Evolutionary conservation across 257 asterid genomes (phyloP).

Genomic region (Misopates orontium): DNA sequence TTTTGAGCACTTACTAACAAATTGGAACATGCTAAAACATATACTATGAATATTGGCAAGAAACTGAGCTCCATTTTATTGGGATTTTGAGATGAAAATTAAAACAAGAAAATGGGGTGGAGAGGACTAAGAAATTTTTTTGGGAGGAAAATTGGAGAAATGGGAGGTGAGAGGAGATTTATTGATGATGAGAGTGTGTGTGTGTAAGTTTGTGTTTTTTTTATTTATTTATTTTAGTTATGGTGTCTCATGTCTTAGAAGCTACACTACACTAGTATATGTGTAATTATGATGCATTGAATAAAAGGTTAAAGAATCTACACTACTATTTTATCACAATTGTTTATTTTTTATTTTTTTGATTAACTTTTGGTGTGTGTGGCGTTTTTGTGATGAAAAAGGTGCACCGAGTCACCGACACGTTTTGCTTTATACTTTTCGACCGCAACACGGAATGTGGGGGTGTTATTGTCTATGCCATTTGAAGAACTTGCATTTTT

Average conservation of each 20-base stretch:
- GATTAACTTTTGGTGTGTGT: constrained; percentile 3
- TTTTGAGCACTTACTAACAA: constrained; percentile 21
- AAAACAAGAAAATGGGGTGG: neutral
- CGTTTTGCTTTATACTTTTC: constrained; percentile 23
- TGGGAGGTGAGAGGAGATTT: neutral
- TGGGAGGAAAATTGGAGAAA: constrained; percentile 6
- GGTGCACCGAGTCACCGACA: constrained; percentile 45
- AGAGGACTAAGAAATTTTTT: neutral
- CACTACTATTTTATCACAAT: constrained; percentile 20
- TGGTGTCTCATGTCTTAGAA: constrained; percentile 23
- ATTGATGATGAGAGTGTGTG: constrained; percentile 10
- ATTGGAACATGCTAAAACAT: constrained; percentile 27
- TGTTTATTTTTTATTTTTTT: neutral
- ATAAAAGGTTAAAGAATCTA: constrained; percentile 24
- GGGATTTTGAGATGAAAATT: neutral
- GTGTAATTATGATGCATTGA: constrained; percentile 41
- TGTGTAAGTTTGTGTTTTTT: neutral
- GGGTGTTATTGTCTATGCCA: constrained; percentile 20
- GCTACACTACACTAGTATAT: constrained; percentile 19
- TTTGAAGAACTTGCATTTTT: no score
- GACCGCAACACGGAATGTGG: constrained; percentile 22
- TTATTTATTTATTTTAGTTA: neutral
- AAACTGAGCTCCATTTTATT: constrained; percentile 48
- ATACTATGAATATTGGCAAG: constrained; percentile 20
- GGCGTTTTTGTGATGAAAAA: constrained; percentile 21